These are phyloP conservation scores for Ogataea populi-albae DNA, from an alignment of 805 yeast genomes.

Conservation along the genomic window DNA sequence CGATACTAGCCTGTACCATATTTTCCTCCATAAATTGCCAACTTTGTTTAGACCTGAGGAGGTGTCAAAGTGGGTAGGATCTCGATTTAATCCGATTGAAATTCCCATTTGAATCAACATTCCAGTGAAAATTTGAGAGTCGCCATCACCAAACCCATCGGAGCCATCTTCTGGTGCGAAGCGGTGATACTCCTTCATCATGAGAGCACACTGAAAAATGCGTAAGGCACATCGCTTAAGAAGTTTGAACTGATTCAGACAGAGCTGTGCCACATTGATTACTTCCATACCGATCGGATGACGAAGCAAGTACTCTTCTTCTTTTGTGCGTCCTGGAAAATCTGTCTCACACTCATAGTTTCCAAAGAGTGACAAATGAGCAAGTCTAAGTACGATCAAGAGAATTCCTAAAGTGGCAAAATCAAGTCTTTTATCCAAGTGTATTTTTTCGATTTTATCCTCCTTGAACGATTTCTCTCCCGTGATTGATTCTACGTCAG, in stretches of 20 bases:
- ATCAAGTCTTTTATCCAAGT: slow-evolving; percentile 43
- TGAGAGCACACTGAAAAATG: slow-evolving; percentile 52
- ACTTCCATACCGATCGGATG: slow-evolving; percentile 46
- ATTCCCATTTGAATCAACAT: slow-evolving; percentile 64
- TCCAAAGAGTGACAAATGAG: slow-evolving; percentile 40
- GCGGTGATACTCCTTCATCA: slow-evolving; percentile 48
- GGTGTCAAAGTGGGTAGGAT: slow-evolving; percentile 50
- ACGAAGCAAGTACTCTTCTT: slow-evolving; percentile 37
- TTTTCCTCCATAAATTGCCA: slow-evolving; percentile 52
- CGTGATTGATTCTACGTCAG: slow-evolving; percentile 35
- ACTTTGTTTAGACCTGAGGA: slow-evolving; percentile 16
- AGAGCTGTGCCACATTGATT: slow-evolving; percentile 49
- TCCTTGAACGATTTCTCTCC: slow-evolving; percentile 38
- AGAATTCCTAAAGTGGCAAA: slow-evolving; percentile 47
- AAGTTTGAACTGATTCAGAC: slow-evolving; percentile 54
- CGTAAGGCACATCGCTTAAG: slow-evolving; percentile 47
- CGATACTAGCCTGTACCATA: slow-evolving; percentile 52
- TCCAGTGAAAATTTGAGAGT: slow-evolving; percentile 52
- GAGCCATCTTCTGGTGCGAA: slow-evolving; percentile 54
- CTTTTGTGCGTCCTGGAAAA: slow-evolving; percentile 28
- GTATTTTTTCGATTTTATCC: slow-evolving; percentile 28
- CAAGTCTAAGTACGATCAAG: slow-evolving; percentile 42
- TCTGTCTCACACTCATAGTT: slow-evolving; percentile 23
- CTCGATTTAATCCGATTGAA: slow-evolving; percentile 65
- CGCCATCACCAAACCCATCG: slow-evolving; percentile 56